Evolutionary conservation across 2,329 filamentous ascomycete species (phyloP).

Genomic region (Amauroascus verrucosus): DNA sequence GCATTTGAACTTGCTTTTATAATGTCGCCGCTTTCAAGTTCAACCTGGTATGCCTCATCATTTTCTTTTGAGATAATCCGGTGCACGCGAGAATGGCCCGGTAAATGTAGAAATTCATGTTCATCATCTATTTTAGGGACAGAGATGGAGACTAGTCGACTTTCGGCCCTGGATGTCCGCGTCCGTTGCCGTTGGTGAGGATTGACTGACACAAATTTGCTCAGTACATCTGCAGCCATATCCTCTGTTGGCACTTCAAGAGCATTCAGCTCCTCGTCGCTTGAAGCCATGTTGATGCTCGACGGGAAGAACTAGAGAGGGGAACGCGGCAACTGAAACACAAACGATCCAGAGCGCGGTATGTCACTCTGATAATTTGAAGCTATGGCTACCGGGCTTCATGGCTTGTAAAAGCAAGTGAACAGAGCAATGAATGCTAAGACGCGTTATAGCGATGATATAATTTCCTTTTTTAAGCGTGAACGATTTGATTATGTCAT

Average conservation of each 20-base stretch:
- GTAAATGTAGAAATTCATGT: constrained; percentile 15
- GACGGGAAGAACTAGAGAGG: neutral
- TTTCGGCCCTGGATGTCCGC: neutral
- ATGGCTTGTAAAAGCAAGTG: too few species aligned
- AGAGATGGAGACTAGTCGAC: constrained; percentile 1
- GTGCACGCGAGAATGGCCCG: constrained; percentile 15
- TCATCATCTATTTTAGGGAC: constrained; percentile 18
- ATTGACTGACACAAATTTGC: constrained; percentile 14
- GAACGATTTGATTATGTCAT: neutral
- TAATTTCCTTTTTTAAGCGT: neutral
- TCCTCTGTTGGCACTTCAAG: neutral
- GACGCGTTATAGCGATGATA: too few species aligned
- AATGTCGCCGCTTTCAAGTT: constrained; percentile 15
- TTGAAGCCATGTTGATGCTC: constrained; percentile 12
- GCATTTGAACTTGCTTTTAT: constrained; percentile 9
- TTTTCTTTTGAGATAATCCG: constrained; percentile 10
- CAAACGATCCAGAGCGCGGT: neutral
- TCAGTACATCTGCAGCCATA: constrained; percentile 14
- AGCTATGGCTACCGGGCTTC: too few species aligned
- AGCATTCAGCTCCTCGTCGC: neutral
- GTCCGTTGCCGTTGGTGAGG: constrained; percentile 2
- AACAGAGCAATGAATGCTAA: too few species aligned
- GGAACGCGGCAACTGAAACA: neutral
- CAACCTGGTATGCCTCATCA: constrained; percentile 10
- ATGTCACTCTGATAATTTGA: too few species aligned